A percentile compares a stretch with the other conserved stretches of the same genome.
phyloP scores from a whole-genome alignment of 208 protist genomes.

The Leishmania major region DNA sequence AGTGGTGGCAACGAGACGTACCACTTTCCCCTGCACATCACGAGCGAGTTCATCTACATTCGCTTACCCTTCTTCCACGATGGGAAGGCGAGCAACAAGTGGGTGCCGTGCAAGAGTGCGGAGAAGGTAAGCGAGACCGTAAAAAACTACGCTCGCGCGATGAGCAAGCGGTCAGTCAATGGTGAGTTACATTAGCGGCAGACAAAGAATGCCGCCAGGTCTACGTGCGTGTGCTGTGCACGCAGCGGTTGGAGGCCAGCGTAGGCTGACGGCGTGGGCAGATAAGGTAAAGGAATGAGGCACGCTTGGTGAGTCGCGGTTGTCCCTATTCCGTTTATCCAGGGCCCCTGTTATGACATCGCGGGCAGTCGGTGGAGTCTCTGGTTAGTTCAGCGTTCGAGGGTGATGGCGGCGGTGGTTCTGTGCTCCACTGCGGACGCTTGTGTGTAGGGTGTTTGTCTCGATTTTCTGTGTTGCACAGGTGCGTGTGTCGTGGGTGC shows the following conservation, averaged over 20 bases:
- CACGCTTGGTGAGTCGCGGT: background rate
- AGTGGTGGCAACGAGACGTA: slow-evolving; percentile 48
- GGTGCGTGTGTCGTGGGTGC: background rate
- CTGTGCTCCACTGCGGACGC: background rate
- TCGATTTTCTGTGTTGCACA: background rate
- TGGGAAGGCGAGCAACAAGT: slow-evolving; percentile 40
- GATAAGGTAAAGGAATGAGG: background rate
- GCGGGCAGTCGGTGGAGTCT: background rate
- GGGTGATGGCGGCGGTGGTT: background rate
- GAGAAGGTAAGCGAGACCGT: slow-evolving; percentile 82
- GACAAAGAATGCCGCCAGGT: background rate
- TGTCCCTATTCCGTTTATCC: background rate
- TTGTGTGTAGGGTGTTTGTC: background rate
- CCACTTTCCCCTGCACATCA: slow-evolving; percentile 80
- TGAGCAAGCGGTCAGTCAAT: slow-evolving; percentile 12
- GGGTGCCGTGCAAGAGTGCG: slow-evolving; percentile 78
- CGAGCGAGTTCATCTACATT: slow-evolving; percentile 70
- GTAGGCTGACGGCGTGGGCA: background rate
- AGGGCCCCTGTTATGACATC: background rate
- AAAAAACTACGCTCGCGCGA: slow-evolving; percentile 60
- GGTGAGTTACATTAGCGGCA: background rate
- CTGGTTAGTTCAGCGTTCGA: background rate
- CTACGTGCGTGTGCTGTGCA: background rate
- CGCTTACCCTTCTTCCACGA: slow-evolving; percentile 55
- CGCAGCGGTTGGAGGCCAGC: background rate